A percentile compares a stretch with the other conserved stretches of the same genome.
Conservation (phyloP, 2,329 filamentous ascomycete species). For the Leptoxyphium fumago region DNA sequence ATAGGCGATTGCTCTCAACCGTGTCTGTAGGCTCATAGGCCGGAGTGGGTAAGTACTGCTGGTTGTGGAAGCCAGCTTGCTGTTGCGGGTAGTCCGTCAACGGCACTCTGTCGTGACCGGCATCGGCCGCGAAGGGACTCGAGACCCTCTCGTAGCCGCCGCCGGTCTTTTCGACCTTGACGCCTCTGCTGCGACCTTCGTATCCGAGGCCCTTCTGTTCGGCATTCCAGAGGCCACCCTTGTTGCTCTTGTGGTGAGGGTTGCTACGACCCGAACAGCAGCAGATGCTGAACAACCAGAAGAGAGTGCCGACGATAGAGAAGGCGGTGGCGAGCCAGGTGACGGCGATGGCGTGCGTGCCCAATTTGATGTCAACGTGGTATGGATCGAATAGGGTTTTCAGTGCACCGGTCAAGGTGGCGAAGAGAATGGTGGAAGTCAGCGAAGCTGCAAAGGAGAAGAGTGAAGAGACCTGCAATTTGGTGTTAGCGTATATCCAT, state of each 20-base stretch:
- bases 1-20: too few relatives aligned
- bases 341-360: slow-evolving; percentile 52
- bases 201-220: slow-evolving; percentile 15
- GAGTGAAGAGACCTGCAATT: slow-evolving; percentile 32
- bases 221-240: slow-evolving; percentile 20
- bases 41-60: slow-evolving; percentile 8
- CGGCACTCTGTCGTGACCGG: slow-evolving; percentile 15
- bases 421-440: slow-evolving; percentile 61
- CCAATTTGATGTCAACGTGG: slow-evolving; percentile 52
- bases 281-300: slow-evolving; percentile 87
- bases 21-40: slow-evolving; percentile 29
- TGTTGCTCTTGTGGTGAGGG: slow-evolving; percentile 29
- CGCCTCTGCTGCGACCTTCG: slow-evolving; percentile 15
- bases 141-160: slow-evolving; percentile 45
- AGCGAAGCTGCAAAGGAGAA: slow-evolving; percentile 52
- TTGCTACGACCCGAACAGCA: slow-evolving; percentile 62
- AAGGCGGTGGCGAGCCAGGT: slow-evolving; percentile 73
- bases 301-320: slow-evolving; percentile 58
- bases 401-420: slow-evolving; percentile 53
- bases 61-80: slow-evolving; percentile 8
- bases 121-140: slow-evolving; percentile 23
- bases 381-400: slow-evolving; percentile 54
- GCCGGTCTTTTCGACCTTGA: slow-evolving; percentile 44
- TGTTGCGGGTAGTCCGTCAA: slow-evolving; percentile 11
- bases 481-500: slow-evolving; percentile 1